These are phyloP conservation scores for Cytidiella melzeri DNA, from an alignment of 768 basidiomycete species.

Conservation along the genomic window DNA sequence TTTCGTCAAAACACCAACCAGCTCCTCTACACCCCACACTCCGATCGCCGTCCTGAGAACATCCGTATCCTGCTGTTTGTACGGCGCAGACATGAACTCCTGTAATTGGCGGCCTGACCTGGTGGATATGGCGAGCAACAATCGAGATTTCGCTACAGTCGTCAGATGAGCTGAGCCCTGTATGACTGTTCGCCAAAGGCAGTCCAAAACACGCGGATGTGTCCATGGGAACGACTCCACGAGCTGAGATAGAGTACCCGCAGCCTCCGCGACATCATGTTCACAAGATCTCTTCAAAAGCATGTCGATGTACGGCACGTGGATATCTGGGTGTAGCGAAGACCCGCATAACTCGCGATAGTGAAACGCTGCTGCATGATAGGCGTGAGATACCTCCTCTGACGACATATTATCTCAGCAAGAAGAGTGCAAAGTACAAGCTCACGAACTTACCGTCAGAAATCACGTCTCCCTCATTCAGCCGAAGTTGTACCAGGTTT, in stretches of 20 bases:
- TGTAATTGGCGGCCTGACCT: not conserved
- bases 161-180: not conserved
- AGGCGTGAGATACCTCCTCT: too few relatives aligned
- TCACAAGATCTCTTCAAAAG: constrained; percentile 28
- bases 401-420: too few relatives aligned
- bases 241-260: not conserved
- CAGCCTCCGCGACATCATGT: constrained; percentile 20
- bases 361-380: not conserved
- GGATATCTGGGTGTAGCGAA: constrained; percentile 36
- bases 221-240: not conserved
- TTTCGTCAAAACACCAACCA: not conserved
- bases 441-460: not conserved
- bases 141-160: not conserved
- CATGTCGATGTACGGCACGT: constrained; percentile 40
- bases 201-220: constrained; percentile 1
- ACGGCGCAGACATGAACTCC: not conserved
- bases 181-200: constrained; percentile 9
- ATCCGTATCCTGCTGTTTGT: too few relatives aligned
- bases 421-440: too few relatives aligned
- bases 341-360: constrained; percentile 25
- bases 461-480: not conserved
- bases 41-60: too few relatives aligned
- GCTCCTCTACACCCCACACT: not conserved
- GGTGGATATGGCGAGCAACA: not conserved
- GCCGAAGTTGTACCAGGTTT: constrained; percentile 23